A percentile compares a stretch with the other conserved stretches of the same genome.
These are phyloP conservation scores for Vaccinium darrowii DNA, from an alignment of 148 eudicot species.

Conservation along the genomic window DNA sequence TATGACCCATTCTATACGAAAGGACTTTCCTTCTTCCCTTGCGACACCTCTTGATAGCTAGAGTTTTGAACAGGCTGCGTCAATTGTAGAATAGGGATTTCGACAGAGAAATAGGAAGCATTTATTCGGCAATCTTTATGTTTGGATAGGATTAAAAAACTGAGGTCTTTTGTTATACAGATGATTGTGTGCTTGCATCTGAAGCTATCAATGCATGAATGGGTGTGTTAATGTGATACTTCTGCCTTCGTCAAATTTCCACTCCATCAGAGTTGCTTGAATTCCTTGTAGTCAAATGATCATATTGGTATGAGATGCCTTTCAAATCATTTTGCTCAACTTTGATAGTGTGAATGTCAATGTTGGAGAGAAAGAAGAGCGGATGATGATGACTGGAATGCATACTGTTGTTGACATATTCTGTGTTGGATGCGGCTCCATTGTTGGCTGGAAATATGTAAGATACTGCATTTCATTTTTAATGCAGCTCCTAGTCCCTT, in stretches of 20 bases:
- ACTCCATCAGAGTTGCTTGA: background rate
- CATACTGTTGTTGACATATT: slow-evolving; percentile 78
- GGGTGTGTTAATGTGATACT: background rate
- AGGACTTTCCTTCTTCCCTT: too few species aligned
- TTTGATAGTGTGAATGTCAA: slow-evolving; percentile 65
- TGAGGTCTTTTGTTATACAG: too few species aligned
- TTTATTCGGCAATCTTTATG: too few species aligned
- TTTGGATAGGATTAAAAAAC: too few species aligned
- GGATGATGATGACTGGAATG: slow-evolving; percentile 85
- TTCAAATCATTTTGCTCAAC: background rate
- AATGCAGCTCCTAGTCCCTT: background rate
- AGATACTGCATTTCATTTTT: background rate
- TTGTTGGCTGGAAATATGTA: slow-evolving; percentile 82
- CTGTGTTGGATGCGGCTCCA: slow-evolving; percentile 81
- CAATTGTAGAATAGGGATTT: too few species aligned
- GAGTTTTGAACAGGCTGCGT: too few species aligned
- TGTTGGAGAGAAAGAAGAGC: slow-evolving; percentile 66
- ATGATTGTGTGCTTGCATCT: background rate
- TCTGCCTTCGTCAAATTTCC: background rate
- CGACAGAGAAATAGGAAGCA: too few species aligned
- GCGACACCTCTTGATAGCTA: too few species aligned
- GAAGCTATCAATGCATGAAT: background rate
- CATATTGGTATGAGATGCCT: background rate
- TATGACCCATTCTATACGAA: too few species aligned
- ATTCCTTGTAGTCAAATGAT: background rate